A percentile compares a stretch with the other conserved stretches of the same genome.
Evolutionary conservation across 2,329 filamentous ascomycete genomes (phyloP).

Genomic region (Epichloe hybrida): DNA sequence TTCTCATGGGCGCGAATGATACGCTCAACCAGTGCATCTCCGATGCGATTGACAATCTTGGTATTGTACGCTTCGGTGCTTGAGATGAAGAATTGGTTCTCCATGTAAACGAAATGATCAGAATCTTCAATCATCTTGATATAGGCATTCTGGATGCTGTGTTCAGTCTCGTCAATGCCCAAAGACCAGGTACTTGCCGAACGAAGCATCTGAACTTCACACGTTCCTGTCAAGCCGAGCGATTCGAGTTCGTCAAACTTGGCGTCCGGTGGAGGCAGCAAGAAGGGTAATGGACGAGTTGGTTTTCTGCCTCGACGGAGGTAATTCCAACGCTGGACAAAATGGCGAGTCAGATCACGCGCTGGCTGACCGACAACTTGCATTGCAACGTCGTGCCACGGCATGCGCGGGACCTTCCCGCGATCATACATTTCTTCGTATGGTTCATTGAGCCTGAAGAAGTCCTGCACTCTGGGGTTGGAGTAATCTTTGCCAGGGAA

Average conservation of each 20-base stretch:
- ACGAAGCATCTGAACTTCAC: constrained; percentile 88
- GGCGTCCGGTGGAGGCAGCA: constrained; percentile 88
- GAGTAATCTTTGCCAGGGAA: constrained; percentile 99
- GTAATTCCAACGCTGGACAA: constrained; percentile 97
- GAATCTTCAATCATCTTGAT: constrained; percentile 89
- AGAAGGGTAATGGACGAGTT: constrained; percentile 81
- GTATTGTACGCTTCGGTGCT: constrained; percentile 80
- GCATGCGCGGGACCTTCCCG: constrained; percentile 79
- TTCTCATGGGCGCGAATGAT: constrained; percentile 75
- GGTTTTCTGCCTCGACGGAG: constrained; percentile 85
- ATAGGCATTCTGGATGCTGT: constrained; percentile 93
- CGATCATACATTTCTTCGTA: constrained; percentile 99
- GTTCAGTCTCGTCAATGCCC: constrained; percentile 74
- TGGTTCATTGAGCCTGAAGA: constrained; percentile 81
- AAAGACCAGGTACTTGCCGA: constrained; percentile 88
- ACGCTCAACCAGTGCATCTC: constrained; percentile 84
- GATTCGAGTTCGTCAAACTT: constrained; percentile 73
- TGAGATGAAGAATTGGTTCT: constrained; percentile 97
- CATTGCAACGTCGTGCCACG: constrained; percentile 98
- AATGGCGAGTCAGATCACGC: constrained; percentile 84
- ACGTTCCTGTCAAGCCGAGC: constrained; percentile 82
- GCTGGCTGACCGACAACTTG: constrained; percentile 94
- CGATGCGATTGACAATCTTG: constrained; percentile 84
- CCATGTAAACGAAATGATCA: constrained; percentile 95
- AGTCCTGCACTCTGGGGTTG: constrained; percentile 89